Evolutionary conservation across 2,329 filamentous ascomycete genomes (phyloP).

Genomic region (Monosporascus sp.): DNA sequence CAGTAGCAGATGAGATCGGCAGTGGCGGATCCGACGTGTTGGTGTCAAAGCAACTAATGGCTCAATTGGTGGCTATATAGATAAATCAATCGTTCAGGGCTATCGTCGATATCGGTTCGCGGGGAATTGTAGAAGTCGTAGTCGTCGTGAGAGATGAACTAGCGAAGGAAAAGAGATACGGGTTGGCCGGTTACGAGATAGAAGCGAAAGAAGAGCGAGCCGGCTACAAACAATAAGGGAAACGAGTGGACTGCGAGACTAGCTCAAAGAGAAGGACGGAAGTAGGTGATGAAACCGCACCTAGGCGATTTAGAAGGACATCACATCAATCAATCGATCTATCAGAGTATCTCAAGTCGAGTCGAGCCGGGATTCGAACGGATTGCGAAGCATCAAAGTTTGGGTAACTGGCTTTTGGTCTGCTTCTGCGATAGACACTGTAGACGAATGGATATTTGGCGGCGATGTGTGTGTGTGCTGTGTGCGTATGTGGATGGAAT

Average conservation of each 20-base stretch:
- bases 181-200: no score
- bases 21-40: slow-evolving; percentile 15
- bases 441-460: slow-evolving; percentile 6
- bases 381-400: neutral
- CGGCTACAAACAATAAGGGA: slow-evolving; percentile 3
- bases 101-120: slow-evolving; percentile 2
- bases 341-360: slow-evolving; percentile 4
- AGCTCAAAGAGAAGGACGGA: slow-evolving; percentile 33
- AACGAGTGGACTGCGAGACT: slow-evolving; percentile 45
- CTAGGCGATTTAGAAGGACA: slow-evolving; percentile 22
- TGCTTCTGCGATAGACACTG: neutral
- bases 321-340: slow-evolving; percentile 5
- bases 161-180: slow-evolving; percentile 4
- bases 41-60: slow-evolving; percentile 6
- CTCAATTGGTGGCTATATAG: slow-evolving; percentile 10
- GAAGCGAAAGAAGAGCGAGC: slow-evolving; percentile 1
- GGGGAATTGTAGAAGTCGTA: slow-evolving; percentile 1
- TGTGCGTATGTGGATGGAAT: neutral
- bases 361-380: neutral
- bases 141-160: slow-evolving; percentile 6
- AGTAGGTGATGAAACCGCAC: slow-evolving; percentile 21
- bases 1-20: slow-evolving; percentile 8
- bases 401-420: no score
- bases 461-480: neutral
- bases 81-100: neutral